Evolutionary conservation across 495 filamentous ascomycete genomes (phyloP).

Genomic region (Neurospora sp.): DNA sequence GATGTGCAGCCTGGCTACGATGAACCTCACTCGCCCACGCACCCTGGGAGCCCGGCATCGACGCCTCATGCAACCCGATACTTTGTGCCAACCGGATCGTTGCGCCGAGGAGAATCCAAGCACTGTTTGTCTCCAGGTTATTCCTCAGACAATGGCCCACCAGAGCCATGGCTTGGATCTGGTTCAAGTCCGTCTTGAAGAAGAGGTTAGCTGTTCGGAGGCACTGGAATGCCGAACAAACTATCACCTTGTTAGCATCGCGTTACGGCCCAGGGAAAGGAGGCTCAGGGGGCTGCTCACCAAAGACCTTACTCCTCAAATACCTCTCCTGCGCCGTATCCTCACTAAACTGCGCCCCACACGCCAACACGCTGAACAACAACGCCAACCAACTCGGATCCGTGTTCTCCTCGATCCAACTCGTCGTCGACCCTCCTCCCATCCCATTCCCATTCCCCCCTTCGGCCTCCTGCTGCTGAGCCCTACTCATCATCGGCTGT

Average conservation of each 20-base stretch:
- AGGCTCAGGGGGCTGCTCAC: no score
- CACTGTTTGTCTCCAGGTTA: background rate
- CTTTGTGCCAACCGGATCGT: background rate
- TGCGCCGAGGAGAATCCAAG: background rate
- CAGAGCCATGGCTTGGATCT: slow-evolving; percentile 2
- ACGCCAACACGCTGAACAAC: background rate
- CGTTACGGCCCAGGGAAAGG: no score
- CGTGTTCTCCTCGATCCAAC: background rate
- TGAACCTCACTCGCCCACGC: background rate
- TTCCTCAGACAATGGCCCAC: background rate
- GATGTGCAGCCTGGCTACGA: background rate
- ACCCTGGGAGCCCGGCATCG: background rate
- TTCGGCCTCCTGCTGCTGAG: background rate
- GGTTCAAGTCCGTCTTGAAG: slow-evolving; percentile 1
- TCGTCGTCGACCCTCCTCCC: background rate
- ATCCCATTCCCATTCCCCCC: background rate
- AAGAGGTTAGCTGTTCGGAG: slow-evolving; percentile 1
- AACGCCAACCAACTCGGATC: slow-evolving; percentile 1
- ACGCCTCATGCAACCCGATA: background rate
- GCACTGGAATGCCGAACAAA: slow-evolving; percentile 1
- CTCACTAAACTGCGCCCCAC: background rate
- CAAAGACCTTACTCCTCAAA: background rate
- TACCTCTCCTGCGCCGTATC: slow-evolving; percentile 1
- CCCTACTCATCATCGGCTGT: background rate
- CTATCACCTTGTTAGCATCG: background rate